Evolutionary conservation across 2,329 filamentous ascomycete genomes (phyloP), one percentile per base, ranked within the genome.

Genomic region (Chrysoporthe cubensis): DNA sequence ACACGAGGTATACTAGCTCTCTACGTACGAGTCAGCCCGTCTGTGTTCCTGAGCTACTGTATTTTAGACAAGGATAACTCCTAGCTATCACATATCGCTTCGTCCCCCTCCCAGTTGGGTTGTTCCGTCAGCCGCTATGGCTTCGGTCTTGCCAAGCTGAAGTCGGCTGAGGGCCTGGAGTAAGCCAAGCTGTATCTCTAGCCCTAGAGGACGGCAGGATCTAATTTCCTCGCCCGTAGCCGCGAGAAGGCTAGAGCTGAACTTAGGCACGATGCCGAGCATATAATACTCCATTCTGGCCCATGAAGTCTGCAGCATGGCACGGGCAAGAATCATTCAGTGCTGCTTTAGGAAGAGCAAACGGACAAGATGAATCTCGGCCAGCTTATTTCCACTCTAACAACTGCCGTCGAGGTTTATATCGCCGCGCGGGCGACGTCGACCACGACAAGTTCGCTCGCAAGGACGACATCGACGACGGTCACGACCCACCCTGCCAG

Each of bases 231-330:
- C 26, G 32, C 26, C 26, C 50, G 50, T 34, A 34, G 50, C 21
- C 21, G 50, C 50, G 50, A 21, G 21, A 54, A 21, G 50, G 50
- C 50, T 54, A 32, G 50, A 54, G 50, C 50, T 54, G 50, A 54
- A 32, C 50, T 34, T 13, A 13, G 26, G 50, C 3, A 6, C 13
- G 50, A 2, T 54, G 50, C 4, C 3, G 21, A 21, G 21, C 50
- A 34, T 32, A 54, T 54, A 32, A 54, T 32, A 54, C 18, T 54
- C 50, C 13, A 54, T 13, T 26, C 50, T 26, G 21, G 21, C 50
- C 50, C 50, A 2, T 16, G 50, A 54, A 21, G 50, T 13, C 26
- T 34, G 26, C 21, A 54, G 13, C 4, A 54, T 3, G 50, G 13
- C 14, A 13, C 26, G 32, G 50, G 50, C 21, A 54, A 21, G 50